Evolutionary conservation across 2,329 filamentous ascomycete genomes (phyloP).

Genomic region (Colletotrichum eleusines): DNA sequence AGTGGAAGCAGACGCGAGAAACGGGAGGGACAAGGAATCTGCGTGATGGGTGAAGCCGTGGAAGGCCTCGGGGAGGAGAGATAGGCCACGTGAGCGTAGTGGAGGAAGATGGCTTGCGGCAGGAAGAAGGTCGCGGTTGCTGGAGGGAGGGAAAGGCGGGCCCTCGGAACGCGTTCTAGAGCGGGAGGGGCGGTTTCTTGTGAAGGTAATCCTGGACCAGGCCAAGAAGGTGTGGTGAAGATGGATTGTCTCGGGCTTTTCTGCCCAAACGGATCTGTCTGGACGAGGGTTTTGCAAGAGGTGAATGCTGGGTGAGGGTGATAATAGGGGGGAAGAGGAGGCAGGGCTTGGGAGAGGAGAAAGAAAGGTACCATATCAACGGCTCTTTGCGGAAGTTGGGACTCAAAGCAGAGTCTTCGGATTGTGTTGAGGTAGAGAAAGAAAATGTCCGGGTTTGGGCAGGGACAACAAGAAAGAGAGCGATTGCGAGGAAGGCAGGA

Average conservation of each 20-base stretch:
- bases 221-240: background rate
- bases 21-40: too few species aligned
- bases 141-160: background rate
- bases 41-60: fast-evolving
- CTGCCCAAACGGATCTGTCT: background rate
- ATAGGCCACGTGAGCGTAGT: background rate
- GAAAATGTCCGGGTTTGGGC: background rate
- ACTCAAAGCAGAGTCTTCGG: background rate
- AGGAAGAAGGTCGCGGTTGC: background rate
- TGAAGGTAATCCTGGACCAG: background rate
- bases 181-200: background rate
- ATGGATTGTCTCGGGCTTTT: fast-evolving
- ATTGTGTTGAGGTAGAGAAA: too few species aligned
- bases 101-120: background rate
- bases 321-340: background rate
- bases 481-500: background rate
- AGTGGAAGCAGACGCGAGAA: background rate
- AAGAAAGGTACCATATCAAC: background rate
- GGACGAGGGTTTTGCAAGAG: background rate
- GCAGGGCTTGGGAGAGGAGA: background rate
- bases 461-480: background rate
- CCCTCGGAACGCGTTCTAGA: background rate
- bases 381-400: fast-evolving
- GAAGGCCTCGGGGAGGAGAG: background rate
- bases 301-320: background rate